Evolutionary conservation across 306 rosid species (phyloP).

Genomic region (Medicago ruthenica): DNA sequence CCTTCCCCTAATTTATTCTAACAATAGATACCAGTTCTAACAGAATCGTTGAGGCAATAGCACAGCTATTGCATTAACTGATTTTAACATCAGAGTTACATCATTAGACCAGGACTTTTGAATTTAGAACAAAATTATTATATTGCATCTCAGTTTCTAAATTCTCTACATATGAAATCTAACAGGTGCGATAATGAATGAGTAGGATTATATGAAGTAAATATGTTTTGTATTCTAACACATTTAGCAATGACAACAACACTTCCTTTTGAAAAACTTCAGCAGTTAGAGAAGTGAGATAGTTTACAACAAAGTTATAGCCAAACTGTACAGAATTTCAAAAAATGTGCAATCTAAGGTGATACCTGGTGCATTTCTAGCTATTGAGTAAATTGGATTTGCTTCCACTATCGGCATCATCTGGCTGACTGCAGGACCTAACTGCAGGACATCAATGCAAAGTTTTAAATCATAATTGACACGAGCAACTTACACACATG

Average conservation of each 20-base stretch:
- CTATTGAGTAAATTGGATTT: slow-evolving; percentile 73
- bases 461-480: slow-evolving; percentile 42
- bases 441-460: slow-evolving; percentile 55
- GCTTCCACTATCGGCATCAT: slow-evolving; percentile 83
- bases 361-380: slow-evolving; percentile 85
- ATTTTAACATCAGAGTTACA: slow-evolving; percentile 17
- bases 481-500: slow-evolving; percentile 37
- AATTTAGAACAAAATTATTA: neutral
- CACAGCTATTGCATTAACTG: neutral
- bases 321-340: neutral
- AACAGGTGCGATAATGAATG: neutral
- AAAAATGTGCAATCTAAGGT: slow-evolving; percentile 20
- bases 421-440: slow-evolving; percentile 87
- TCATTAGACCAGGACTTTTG: neutral
- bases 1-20: no score
- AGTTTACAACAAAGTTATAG: slow-evolving; percentile 1
- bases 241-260: slow-evolving; percentile 12
- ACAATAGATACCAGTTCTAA: no score
- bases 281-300: slow-evolving; percentile 21
- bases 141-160: neutral
- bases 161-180: no score
- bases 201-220: neutral
- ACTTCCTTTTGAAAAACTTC: neutral
- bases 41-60: neutral
- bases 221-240: slow-evolving; percentile 16